Base-by-base conservation (phyloP, 202 grass and related monocot species). In the Panicum hallii region DNA sequence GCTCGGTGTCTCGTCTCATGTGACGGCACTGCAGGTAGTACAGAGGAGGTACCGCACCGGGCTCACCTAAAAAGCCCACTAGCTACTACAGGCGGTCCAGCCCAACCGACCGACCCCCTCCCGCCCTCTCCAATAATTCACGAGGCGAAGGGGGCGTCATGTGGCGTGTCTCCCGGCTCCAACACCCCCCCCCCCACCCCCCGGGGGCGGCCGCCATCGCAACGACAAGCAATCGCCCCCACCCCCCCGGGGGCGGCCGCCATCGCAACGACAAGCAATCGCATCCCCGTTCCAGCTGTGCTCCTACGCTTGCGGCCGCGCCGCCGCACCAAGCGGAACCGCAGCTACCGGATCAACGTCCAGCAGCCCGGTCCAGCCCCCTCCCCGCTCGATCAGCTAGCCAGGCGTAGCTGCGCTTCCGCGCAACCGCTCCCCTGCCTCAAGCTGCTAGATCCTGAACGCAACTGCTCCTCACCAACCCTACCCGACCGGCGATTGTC, bases 381-480 rank as follows among this genome's bases (percentile, higher is more conserved):
- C 36, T 38, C 36, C 36, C 36, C 36, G 36, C 2, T 38, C 36
- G 36, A 38, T 38, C 36, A 34, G 3, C 36, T 38, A 38, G 36
- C 36, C 36, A 38, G 4, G 36, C 36, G 36, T 38, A 32, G 32
- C 32, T 0, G 32, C 32, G 32, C 2, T 32, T 32, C 32, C 32
- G 32, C 32, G 32, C 32, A 32, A 3, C 36, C 3, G 36, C 36
- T 34, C 34, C 34, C 34, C 34, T 38, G 3, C 36, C 36, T 38
- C 36, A 38, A 38, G 36, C 64, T 23, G 3, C 50, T 46, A 22
- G 16, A 72, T 72, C 42, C 42, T 72, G 79, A 41, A 67, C 63
- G 63, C 66, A 80, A 43, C 78, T 56, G 61, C 48, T 67, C 30
- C 61, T n/a, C 55, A 75, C 72, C 13, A 66, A 81, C 79, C 32